Conservation (phyloP, 352 stramenopile genomes). For the Globisporangium perplexum region DNA sequence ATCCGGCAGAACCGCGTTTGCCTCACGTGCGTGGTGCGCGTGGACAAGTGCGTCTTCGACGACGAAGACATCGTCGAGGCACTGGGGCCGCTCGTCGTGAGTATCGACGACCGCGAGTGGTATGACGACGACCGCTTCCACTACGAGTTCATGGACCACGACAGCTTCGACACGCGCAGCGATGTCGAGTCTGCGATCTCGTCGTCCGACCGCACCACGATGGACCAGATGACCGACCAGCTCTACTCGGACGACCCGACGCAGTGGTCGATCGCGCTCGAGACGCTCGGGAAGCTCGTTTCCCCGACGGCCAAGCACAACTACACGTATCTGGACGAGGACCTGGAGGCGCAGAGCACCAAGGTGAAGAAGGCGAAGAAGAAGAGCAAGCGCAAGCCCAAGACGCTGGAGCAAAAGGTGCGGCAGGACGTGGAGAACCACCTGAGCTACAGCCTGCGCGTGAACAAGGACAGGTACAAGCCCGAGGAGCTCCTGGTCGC, state of each 20-base stretch:
- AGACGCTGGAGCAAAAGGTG: conserved; percentile 19
- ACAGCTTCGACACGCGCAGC: conserved; percentile 24
- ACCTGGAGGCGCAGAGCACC: background rate
- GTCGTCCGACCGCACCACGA: conserved; percentile 1
- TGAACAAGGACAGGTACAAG: conserved; percentile 16
- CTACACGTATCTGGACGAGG: conserved; percentile 5
- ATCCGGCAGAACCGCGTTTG: conserved; percentile 38
- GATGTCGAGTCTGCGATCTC: background rate
- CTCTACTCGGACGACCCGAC: conserved; percentile 37
- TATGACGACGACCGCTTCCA: conserved; percentile 17
- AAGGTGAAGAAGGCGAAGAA: conserved; percentile 17
- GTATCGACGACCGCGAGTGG: conserved; percentile 35
- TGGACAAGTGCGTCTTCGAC: conserved; percentile 39
- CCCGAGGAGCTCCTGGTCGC: conserved; percentile 4
- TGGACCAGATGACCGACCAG: conserved; percentile 25
- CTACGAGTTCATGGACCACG: conserved; percentile 7
- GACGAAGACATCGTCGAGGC: conserved; percentile 38
- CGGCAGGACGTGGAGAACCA: conserved; percentile 35
- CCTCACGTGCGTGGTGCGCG: conserved; percentile 33
- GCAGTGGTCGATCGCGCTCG: conserved; percentile 31
- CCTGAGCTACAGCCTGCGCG: conserved; percentile 22
- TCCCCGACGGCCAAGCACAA: conserved; percentile 10
- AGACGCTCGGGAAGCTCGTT: conserved; percentile 41
- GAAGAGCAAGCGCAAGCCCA: conserved; percentile 16
- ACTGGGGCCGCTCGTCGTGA: conserved; percentile 37